Percentiles rank a stretch among this genome's conserved stretches.
Evolutionary conservation across 495 filamentous ascomycete genomes (phyloP).

Genomic region (Podospora pseudocomata): DNA sequence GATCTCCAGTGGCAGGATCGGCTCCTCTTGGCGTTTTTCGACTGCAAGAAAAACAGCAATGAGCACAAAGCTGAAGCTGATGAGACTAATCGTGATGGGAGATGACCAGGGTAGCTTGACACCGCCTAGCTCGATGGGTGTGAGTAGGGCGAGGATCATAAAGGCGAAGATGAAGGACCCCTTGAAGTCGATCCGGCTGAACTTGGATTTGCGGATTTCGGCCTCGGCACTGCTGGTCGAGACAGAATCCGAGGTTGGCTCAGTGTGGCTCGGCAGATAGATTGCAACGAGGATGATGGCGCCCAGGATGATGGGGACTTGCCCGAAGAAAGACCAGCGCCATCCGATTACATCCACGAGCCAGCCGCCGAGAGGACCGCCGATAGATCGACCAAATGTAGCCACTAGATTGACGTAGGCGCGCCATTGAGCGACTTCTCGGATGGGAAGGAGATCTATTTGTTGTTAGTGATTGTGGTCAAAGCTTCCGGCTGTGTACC

Average conservation of each 20-base stretch:
- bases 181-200: conserved; percentile 56
- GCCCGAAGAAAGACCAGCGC: conserved; percentile 64
- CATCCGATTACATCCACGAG: conserved; percentile 64
- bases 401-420: conserved; percentile 63
- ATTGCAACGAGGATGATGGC: conserved; percentile 52
- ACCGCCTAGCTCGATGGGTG: conserved; percentile 59
- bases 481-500: neutral
- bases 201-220: conserved; percentile 25
- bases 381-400: conserved; percentile 60
- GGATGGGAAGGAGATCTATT: conserved; percentile 57
- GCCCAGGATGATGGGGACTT: conserved; percentile 52
- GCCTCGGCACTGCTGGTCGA: conserved; percentile 4
- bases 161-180: conserved; percentile 50
- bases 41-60: conserved; percentile 48
- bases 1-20: conserved; percentile 59
- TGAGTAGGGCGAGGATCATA: conserved; percentile 47
- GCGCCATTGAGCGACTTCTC: conserved; percentile 65
- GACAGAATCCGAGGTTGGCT: neutral
- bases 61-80: conserved; percentile 33
- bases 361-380: conserved; percentile 62
- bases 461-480: neutral
- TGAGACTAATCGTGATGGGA: conserved; percentile 39
- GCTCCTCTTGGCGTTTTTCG: conserved; percentile 54
- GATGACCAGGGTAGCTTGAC: conserved; percentile 55
- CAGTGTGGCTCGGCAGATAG: conserved; percentile 35